Base-by-base conservation (phyloP, 2,329 filamentous ascomycete genomes). In the Aspergillus pseudoterreus region DNA sequence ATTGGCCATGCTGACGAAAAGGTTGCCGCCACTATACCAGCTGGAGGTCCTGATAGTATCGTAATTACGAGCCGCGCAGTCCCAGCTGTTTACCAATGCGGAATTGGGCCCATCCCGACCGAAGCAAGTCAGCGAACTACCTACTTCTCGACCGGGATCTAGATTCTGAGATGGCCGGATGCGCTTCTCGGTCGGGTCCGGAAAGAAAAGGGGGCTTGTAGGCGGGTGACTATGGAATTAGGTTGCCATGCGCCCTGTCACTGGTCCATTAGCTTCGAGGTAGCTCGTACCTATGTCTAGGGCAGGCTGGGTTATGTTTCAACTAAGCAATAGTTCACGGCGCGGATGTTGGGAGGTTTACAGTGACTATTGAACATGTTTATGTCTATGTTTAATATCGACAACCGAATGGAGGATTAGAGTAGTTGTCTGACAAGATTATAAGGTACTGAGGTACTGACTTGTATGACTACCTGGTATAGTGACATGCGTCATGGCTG, bases 1-100 rank as follows among this genome's bases (percentile, higher is more conserved):
- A 68, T 69, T 69, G 63, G 64, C 45, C 50, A 22, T 9, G 38
- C 24, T 19, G 38, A 43, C 45, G 8, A 17, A 17, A 17, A 42
- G 39, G 39, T 42, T 52, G 47, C 53, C 46, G 49, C 36, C 44
- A 30, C 6, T 6, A 30, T 30, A 30, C 27, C 3, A 9, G 22
- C 22, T 22, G 22, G 22, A 22, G 22, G 5, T 22, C 5, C 22
- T 22, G 33, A 46, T 47, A 14, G 53, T 59, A 54, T 45, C 35
- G 36, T 52, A 57, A 55, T 53, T 53, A 55, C 51, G 41, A 30
- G 35, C 17, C 39, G 39, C 5, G 6, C 10, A 42, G 15, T 22
- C 22, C 22, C 22, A 22, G 22, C 22, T 22, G 6, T 6, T 19
- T 19, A 19, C 19, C 19, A 19, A 19, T 19, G 19, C 19, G 19